Percentiles rank a stretch among this genome's conserved stretches.
Evolutionary conservation across 768 basidiomycete genomes (phyloP).

Genomic region (Tephrocybe rancida): DNA sequence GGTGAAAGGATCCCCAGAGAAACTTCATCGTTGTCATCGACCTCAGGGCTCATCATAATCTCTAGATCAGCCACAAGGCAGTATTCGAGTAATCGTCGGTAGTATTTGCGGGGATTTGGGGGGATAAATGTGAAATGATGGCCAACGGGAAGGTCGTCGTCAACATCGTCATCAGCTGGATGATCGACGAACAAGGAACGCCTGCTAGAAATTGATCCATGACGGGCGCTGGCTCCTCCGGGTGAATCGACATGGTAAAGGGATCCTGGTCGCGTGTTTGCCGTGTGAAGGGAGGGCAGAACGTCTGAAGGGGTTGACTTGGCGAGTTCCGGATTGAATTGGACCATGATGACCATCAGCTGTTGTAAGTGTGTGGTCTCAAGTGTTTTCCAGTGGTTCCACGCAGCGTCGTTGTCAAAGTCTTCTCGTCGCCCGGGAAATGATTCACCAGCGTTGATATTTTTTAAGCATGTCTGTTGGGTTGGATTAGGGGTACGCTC

Average conservation of each 20-base stretch:
- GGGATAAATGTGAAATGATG: slow-evolving; percentile 91
- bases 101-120: slow-evolving; percentile 82
- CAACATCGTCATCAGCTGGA: slow-evolving; percentile 47
- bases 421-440: slow-evolving; percentile 90
- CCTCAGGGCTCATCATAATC: slow-evolving; percentile 84
- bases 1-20: slow-evolving; percentile 87
- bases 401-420: slow-evolving; percentile 82
- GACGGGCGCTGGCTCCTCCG: slow-evolving; percentile 40
- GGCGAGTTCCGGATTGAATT: slow-evolving; percentile 84
- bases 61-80: slow-evolving; percentile 87
- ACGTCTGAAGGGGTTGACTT: slow-evolving; percentile 70
- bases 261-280: slow-evolving; percentile 60
- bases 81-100: slow-evolving; percentile 79
- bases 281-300: slow-evolving; percentile 41
- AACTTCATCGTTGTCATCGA: slow-evolving; percentile 96
- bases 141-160: slow-evolving; percentile 72
- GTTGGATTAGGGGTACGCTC: slow-evolving; percentile 14
- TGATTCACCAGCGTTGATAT: slow-evolving; percentile 79
- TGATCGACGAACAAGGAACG: slow-evolving; percentile 53
- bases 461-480: slow-evolving; percentile 82
- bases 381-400: slow-evolving; percentile 78
- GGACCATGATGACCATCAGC: slow-evolving; percentile 84
- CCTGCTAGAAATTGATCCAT: slow-evolving; percentile 68
- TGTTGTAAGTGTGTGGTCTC: slow-evolving; percentile 88
- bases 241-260: slow-evolving; percentile 50